A percentile compares a stretch with the other conserved stretches of the same genome.
These are phyloP conservation scores for Trichosanthes cucumerina DNA, from an alignment of 306 rosid genomes.

Conservation along the genomic window DNA sequence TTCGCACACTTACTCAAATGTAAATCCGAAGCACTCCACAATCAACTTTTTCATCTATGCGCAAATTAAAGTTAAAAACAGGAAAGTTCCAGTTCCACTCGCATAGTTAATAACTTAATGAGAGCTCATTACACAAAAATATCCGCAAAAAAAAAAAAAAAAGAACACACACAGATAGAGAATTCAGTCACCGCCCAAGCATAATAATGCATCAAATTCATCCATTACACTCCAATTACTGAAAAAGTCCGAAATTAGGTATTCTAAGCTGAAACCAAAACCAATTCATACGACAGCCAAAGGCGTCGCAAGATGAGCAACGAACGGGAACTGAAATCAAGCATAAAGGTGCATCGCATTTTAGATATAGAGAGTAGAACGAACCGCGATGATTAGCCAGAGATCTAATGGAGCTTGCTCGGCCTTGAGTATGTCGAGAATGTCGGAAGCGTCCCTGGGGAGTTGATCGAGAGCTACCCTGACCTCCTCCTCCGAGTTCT, in stretches of 20 bases:
- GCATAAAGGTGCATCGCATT: not conserved
- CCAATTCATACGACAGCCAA: not conserved
- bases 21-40: not conserved
- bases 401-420: conserved; percentile 99
- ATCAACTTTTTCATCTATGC: not conserved
- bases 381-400: conserved; percentile 94
- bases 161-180: not conserved
- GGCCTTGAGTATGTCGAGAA: conserved; percentile 90
- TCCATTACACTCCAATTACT: not conserved
- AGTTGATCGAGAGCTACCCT: conserved; percentile 93
- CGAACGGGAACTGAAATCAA: not conserved
- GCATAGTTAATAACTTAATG: not conserved
- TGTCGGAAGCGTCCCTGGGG: conserved; percentile 87
- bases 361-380: not conserved
- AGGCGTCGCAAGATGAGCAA: not conserved
- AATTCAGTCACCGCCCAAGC: not conserved
- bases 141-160: not conserved
- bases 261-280: not conserved
- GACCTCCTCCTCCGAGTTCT: conserved; percentile 98
- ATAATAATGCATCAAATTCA: not conserved
- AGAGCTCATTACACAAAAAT: not conserved
- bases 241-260: not conserved
- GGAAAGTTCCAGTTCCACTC: not conserved
- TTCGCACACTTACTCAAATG: not conserved
- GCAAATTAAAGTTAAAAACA: not conserved